Base-by-base conservation (phyloP, 192 early-diverging fungal genomes). In the Coemansia sp. region DNA sequence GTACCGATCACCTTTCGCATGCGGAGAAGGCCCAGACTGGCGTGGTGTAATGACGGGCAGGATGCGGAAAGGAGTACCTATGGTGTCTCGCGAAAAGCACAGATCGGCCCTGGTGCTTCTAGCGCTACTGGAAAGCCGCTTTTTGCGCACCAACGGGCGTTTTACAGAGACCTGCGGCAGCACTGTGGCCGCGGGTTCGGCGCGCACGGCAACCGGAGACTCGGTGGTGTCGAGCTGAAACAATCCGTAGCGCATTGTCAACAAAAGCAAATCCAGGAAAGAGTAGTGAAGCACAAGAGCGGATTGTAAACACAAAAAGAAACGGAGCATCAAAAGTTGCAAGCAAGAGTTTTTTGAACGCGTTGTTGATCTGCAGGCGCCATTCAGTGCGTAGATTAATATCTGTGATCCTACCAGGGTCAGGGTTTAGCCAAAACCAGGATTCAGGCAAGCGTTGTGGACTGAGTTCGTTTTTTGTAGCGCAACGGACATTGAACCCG, bases 11-110 rank as follows among this genome's bases (percentile, higher is more conserved):
- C 65, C 70, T 44, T 46, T 53, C 16, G 48, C 68, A 22, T 67
- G 50, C 9, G 51, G 51, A 2, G 67, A 55, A 13, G 64, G 7
- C 6, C 20, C 19, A n/a, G 19, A 1, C 17, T n/a, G 19, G 16
- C 7, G 45, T 7, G 55, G 19, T 17, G 40, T 22, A 16, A 61
- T 17, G 3, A 48, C 43, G 1, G 60, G 44, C 14, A 67, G 67
- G 6, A 68, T 51, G 7, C 68, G 69, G 45, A 75, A 68, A 3
- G 73, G 67, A 7, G 64, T 61, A 19, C 73, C 73, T 5, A 70
- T 42, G 41, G 44, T 70, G 49, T 64, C 57, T 4, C 63, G 73
- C 22, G 55, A 55, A 48, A 54, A 54, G 51, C 51, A 20, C 51
- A 54, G 22, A 13, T 25, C 51, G 20, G 51, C 9, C 25, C 51